phyloP scores from a whole-genome alignment of 2,329 filamentous ascomycete species.

The Alternaria hordeiaustralica region DNA sequence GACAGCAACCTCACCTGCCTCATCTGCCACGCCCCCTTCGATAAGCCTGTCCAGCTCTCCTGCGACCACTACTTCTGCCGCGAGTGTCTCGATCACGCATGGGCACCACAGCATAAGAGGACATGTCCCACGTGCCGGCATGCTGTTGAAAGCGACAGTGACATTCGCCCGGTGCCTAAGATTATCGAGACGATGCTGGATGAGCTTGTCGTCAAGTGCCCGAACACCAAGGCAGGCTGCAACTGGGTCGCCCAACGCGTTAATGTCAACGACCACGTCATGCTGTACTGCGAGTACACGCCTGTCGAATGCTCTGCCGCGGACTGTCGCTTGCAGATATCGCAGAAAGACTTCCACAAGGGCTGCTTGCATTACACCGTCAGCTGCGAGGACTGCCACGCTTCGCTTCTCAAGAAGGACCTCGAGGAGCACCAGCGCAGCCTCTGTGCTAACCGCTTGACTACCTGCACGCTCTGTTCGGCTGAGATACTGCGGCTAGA shows the following conservation, averaged over 20 bases:
- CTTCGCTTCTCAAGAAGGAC: slow-evolving; percentile 61
- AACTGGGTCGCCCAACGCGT: slow-evolving; percentile 60
- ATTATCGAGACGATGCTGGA: slow-evolving; percentile 67
- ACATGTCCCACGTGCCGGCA: slow-evolving; percentile 66
- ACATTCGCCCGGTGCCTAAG: slow-evolving; percentile 55
- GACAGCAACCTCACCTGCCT: slow-evolving; percentile 69
- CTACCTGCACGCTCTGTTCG: slow-evolving; percentile 52
- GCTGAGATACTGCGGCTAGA: slow-evolving; percentile 51
- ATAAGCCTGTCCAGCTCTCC: slow-evolving; percentile 62
- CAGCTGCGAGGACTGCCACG: slow-evolving; percentile 60
- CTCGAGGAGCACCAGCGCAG: slow-evolving; percentile 58
- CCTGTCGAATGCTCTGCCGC: slow-evolving; percentile 59
- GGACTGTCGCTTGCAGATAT: slow-evolving; percentile 60
- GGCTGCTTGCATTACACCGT: slow-evolving; percentile 63
- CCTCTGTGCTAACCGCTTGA: slow-evolving; percentile 59
- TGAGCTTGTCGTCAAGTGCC: slow-evolving; percentile 66
- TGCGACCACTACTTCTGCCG: slow-evolving; percentile 71
- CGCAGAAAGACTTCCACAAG: slow-evolving; percentile 60
- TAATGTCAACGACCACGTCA: slow-evolving; percentile 65
- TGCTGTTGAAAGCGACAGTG: slow-evolving; percentile 43
- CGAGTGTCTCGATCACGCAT: slow-evolving; percentile 59
- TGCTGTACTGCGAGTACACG: slow-evolving; percentile 65
- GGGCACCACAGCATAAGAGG: slow-evolving; percentile 41
- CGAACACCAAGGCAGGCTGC: slow-evolving; percentile 62
- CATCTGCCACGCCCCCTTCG: slow-evolving; percentile 69